Percentiles rank a stretch among this genome's conserved stretches.
These are phyloP conservation scores for Carex littledalei DNA, from an alignment of 176 grass and related monocot species.

Conservation along the genomic window DNA sequence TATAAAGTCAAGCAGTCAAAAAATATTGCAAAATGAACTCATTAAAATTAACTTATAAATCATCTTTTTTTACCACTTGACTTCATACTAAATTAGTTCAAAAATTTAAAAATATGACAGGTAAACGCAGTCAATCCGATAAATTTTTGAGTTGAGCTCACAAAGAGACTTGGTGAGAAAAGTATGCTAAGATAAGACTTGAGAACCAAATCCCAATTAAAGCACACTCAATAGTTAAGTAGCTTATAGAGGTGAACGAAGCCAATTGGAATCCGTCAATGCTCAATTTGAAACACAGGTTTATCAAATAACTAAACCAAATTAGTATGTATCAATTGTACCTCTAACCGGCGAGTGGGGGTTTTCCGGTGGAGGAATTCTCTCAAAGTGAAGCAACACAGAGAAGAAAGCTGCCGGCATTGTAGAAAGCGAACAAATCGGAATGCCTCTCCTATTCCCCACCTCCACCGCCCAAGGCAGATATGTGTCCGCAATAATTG, in stretches of 20 bases:
- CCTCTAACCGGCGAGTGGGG: constrained; percentile 15
- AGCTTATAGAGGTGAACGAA: neutral
- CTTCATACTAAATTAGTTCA: too few relatives aligned
- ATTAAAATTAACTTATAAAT: too few relatives aligned
- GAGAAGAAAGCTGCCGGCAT: constrained; percentile 43
- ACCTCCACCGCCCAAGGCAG: constrained; percentile 37
- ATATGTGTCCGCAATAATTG: constrained; percentile 44
- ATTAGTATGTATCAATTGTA: constrained; percentile 1
- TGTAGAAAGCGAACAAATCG: constrained; percentile 52
- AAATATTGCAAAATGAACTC: too few relatives aligned
- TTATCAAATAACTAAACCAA: neutral
- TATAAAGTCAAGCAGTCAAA: too few relatives aligned
- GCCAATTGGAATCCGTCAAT: neutral
- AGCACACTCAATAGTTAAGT: neutral
- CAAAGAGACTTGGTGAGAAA: too few relatives aligned
- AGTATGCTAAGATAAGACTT: too few relatives aligned
- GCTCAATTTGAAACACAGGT: neutral
- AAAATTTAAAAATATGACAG: too few relatives aligned
- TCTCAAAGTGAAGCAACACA: constrained; percentile 33
- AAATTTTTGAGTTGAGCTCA: too few relatives aligned
- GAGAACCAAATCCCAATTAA: neutral
- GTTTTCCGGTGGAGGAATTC: constrained; percentile 29
- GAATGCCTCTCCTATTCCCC: constrained; percentile 38
- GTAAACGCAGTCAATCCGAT: too few relatives aligned
- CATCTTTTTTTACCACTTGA: too few relatives aligned